phyloP scores from a whole-genome alignment of 1,284 basidiomycete genomes.

The Sphagnurus paluster region DNA sequence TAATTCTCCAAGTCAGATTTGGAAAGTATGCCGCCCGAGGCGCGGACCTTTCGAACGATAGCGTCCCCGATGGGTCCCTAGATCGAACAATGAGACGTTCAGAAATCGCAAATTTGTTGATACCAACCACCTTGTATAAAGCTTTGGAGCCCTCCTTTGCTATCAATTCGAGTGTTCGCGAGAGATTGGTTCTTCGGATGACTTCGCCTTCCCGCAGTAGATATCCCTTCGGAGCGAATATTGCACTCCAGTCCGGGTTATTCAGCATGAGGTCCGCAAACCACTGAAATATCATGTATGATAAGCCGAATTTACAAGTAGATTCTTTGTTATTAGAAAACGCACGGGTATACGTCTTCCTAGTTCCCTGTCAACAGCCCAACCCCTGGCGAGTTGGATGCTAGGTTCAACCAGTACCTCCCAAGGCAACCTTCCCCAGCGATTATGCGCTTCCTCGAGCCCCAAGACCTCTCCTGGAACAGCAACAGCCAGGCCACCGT shows the following conservation, averaged over 20 bases:
- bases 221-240: slow-evolving; percentile 80
- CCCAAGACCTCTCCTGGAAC: slow-evolving; percentile 89
- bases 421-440: slow-evolving; percentile 85
- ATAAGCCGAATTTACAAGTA: slow-evolving; percentile 2
- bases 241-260: slow-evolving; percentile 74
- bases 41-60: slow-evolving; percentile 65
- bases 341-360: slow-evolving; percentile 69
- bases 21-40: slow-evolving; percentile 79
- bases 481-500: slow-evolving; percentile 81
- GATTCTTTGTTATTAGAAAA: slow-evolving; percentile 16
- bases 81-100: slow-evolving; percentile 11
- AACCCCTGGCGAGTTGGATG: slow-evolving; percentile 73
- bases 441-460: slow-evolving; percentile 74
- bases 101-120: background rate
- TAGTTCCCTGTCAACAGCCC: slow-evolving; percentile 76
- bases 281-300: slow-evolving; percentile 34
- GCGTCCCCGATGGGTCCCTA: slow-evolving; percentile 77
- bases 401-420: slow-evolving; percentile 73
- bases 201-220: slow-evolving; percentile 75
- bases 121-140: slow-evolving; percentile 63
- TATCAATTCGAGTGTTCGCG: slow-evolving; percentile 65
- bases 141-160: slow-evolving; percentile 70
- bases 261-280: slow-evolving; percentile 67
- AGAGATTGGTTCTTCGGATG: slow-evolving; percentile 69
- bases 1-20: slow-evolving; percentile 75